Base-by-base conservation (phyloP, 495 filamentous ascomycete species). In the Xylaria scruposa region DNA sequence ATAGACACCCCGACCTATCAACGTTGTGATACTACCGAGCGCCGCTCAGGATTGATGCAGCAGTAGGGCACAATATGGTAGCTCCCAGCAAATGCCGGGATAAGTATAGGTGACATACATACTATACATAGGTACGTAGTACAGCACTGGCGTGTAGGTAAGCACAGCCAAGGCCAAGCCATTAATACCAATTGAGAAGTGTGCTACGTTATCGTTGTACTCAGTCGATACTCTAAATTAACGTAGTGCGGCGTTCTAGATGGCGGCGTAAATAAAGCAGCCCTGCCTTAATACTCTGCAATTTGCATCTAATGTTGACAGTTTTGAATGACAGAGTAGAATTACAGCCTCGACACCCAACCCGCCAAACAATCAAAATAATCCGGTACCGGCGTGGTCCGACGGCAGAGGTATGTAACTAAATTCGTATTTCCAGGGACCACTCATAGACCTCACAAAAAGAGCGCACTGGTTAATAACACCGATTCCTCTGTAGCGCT, bases 41-140 rank as follows among this genome's bases (percentile, higher is more conserved):
- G 19, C 29, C 31, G 29, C 3, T 31, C 31, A 10, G 58, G 58
- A 8, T 38, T 38, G 58, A 60, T 60, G 58, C 19, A 13, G 8
- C 3, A 40, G 38, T 38, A 38, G 19, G 58, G 58, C 58, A 60
- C 58, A 36, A 60, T 60, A 60, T 19, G 33, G 53, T 56, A 56
- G 13, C 53, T 53, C 26, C 53, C 12, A 56, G 13, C 53, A 29
- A 56, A 6, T 56, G 53, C 53, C 53, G 53, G 53, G 12, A 26
- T 17, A 17, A n/a, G 17, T n/a, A 21, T 60, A n/a, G 7, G 58
- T n/a, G 58, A 38, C 58, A 38, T 60, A n/a, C 24, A 1, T 36
- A 36, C 17, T 3, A 21, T 54, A 51, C 47, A 24, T 38, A 24
- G 2, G 24, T 54, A 24, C 54, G 9, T 17, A 54, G 24, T 38